Evolutionary conservation across 495 filamentous ascomycete species (phyloP).

Genomic region (Lepraria neglecta): DNA sequence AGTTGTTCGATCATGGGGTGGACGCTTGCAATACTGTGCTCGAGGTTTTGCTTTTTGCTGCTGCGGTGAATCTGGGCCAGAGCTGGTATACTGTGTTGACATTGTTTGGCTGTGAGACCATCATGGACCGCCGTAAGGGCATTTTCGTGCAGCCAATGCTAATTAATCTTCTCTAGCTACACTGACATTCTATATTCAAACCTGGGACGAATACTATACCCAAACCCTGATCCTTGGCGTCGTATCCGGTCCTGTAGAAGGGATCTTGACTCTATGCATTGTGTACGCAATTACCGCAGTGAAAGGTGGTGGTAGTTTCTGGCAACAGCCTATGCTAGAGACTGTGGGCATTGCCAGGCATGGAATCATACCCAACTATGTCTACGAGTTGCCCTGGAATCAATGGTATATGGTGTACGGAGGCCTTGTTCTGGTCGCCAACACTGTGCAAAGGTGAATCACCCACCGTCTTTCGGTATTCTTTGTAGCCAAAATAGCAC

Average conservation of each 20-base stretch:
- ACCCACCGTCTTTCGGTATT: neutral
- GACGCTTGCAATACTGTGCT: slow-evolving; percentile 95
- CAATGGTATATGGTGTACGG: slow-evolving; percentile 95
- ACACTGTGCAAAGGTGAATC: slow-evolving; percentile 56
- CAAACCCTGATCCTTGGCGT: slow-evolving; percentile 88
- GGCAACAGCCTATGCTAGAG: slow-evolving; percentile 73
- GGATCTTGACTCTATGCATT: slow-evolving; percentile 72
- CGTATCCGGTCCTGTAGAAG: slow-evolving; percentile 92
- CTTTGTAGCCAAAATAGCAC: neutral
- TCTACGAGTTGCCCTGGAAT: slow-evolving; percentile 77
- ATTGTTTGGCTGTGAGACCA: slow-evolving; percentile 68
- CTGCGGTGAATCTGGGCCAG: slow-evolving; percentile 86
- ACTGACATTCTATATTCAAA: slow-evolving; percentile 94
- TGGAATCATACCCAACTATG: slow-evolving; percentile 55
- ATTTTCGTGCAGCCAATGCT: neutral
- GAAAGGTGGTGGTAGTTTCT: slow-evolving; percentile 83
- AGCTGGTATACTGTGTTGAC: slow-evolving; percentile 80
- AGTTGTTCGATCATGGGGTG: slow-evolving; percentile 97
- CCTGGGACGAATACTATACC: slow-evolving; percentile 99
- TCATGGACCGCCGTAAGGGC: neutral
- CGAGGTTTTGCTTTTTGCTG: slow-evolving; percentile 85
- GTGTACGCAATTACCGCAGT: slow-evolving; percentile 83
- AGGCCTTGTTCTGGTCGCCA: slow-evolving; percentile 71
- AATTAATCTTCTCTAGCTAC: slow-evolving; percentile 44
- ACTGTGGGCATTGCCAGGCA: slow-evolving; percentile 61